A percentile compares a stretch with the other conserved stretches of the same genome.
Evolutionary conservation across 2,329 filamentous ascomycete genomes (phyloP).

Genomic region (Exophiala alcalophila): DNA sequence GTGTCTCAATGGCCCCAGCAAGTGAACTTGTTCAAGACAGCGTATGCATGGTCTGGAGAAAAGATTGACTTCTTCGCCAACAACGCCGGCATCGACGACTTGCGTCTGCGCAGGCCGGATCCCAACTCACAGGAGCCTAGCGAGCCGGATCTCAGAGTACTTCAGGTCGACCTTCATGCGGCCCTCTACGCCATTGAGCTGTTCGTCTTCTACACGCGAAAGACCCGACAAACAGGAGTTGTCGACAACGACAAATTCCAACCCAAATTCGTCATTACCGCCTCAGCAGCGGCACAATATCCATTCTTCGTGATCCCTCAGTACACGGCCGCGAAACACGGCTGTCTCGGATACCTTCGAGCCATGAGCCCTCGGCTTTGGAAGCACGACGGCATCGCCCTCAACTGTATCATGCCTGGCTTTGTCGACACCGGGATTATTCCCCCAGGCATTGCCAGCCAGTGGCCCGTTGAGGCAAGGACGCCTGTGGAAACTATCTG

Average conservation of each 20-base stretch:
- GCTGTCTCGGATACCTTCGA: conserved; percentile 45
- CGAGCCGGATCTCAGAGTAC: conserved; percentile 35
- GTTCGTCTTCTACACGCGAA: conserved; percentile 37
- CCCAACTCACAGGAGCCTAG: conserved; percentile 19
- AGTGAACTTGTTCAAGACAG: conserved; percentile 50
- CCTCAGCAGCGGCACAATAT: conserved; percentile 45
- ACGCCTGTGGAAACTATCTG: conserved; percentile 38
- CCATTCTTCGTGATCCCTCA: conserved; percentile 31
- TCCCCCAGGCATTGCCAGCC: conserved; percentile 29
- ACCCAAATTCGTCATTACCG: conserved; percentile 43
- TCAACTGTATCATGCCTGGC: conserved; percentile 37
- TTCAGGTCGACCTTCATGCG: conserved; percentile 35
- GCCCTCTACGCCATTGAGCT: conserved; percentile 38
- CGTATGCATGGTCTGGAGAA: conserved; percentile 41
- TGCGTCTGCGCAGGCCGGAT: conserved; percentile 32
- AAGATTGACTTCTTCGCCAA: conserved; percentile 49
- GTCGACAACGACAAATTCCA: conserved; percentile 2
- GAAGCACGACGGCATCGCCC: conserved; percentile 33
- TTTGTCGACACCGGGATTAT: conserved; percentile 36
- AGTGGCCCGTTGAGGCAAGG: conserved; percentile 35
- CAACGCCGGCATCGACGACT: conserved; percentile 56
- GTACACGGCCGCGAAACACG: conserved; percentile 57
- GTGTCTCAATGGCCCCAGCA: conserved; percentile 53
- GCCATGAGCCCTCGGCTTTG: conserved; percentile 25
- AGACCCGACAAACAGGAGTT: conserved; percentile 19